A percentile compares a stretch with the other conserved stretches of the same genome.
phyloP scores from a whole-genome alignment of 768 basidiomycete species.

The Termitomyces sp. region DNA sequence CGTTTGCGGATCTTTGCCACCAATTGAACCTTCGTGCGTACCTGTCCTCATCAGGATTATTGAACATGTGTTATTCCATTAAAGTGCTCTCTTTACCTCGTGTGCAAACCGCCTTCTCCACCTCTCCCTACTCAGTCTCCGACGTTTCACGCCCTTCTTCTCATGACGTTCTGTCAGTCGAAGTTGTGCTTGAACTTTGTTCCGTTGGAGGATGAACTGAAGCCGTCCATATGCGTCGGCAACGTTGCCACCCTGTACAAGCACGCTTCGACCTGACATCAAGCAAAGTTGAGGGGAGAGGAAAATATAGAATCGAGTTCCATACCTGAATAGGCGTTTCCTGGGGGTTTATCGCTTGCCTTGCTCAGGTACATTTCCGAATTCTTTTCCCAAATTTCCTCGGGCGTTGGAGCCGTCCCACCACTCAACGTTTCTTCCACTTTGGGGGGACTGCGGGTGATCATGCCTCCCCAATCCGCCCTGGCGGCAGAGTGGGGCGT shows the following conservation, averaged over 20 bases:
- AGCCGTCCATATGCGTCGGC: slow-evolving; percentile 43
- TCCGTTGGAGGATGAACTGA: slow-evolving; percentile 43
- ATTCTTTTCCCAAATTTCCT: slow-evolving; percentile 33
- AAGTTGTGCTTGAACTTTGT: slow-evolving; percentile 49
- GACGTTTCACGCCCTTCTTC: slow-evolving; percentile 76
- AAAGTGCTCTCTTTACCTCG: slow-evolving; percentile 43
- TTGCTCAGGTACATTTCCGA: slow-evolving; percentile 19
- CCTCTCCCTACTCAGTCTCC: slow-evolving; percentile 66
- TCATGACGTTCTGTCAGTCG: slow-evolving; percentile 59
- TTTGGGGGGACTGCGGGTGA: not conserved
- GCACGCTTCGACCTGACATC: slow-evolving; percentile 54
- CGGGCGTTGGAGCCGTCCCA: too few relatives aligned
- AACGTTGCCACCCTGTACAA: slow-evolving; percentile 37
- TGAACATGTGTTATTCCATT: slow-evolving; percentile 5
- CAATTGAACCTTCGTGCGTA: slow-evolving; percentile 76
- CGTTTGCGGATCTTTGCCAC: slow-evolving; percentile 75
- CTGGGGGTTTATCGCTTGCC: slow-evolving; percentile 24
- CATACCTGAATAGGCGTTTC: slow-evolving; percentile 50
- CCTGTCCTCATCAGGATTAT: slow-evolving; percentile 36
- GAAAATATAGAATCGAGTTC: not conserved
- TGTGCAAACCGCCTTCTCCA: slow-evolving; percentile 79
- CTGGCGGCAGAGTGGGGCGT: not conserved
- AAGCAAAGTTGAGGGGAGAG: not conserved
- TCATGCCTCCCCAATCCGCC: not conserved
- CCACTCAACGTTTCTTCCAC: not conserved